Evolutionary conservation across 768 basidiomycete genomes (phyloP), one percentile per base, ranked within the genome.

Genomic region (Boletus rufocinnamomeus): DNA sequence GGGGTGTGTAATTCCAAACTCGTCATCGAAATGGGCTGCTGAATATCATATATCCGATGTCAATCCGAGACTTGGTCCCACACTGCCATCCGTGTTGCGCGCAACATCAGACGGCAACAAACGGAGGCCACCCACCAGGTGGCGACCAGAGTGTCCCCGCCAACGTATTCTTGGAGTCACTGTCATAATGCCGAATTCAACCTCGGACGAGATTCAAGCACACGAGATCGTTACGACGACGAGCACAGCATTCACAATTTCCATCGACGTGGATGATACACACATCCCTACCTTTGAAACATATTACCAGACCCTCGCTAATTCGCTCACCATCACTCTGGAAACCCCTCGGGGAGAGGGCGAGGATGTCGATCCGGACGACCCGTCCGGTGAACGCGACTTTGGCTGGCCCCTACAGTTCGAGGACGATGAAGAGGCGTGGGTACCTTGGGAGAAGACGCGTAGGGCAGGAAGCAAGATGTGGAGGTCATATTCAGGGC

Each of bases 341-440:
- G 32, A 19, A 40, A 52, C 28, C 4, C 56, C 45, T 45, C 38
- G 16, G 14, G 9, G 21, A 17, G 37, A 30, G 6, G 45, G 10
- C 21, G 50, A 57, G 4, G 19, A 9, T 1, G 25, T 49, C 17
- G 41, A 67, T 37, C 55, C 57, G 16, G 63, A 64, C 27, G 48
- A 51, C 1, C 57, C 53, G 7, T 46, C 17, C 25, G 21, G 11
- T 17, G 52, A 49, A 23, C 5, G 0, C 4, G 5, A 30, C 30
- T 3, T 37, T 11, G 4, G 2, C n/a, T n/a, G 16, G 49, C 10
- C 6, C 0, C 45, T 35, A 6, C 6, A 28, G 9, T 58, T 65
- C 23, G 49, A 58, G 21, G 63, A 68, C 4, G 63, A 63, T 3
- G 63, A 67, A 10, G 66, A 60, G n/a, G n/a, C n/a, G n/a, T n/a